A percentile compares a stretch with the other conserved stretches of the same genome.
phyloP scores from a whole-genome alignment of 202 grass and related monocot genomes.

The Saccharum hybrid region DNA sequence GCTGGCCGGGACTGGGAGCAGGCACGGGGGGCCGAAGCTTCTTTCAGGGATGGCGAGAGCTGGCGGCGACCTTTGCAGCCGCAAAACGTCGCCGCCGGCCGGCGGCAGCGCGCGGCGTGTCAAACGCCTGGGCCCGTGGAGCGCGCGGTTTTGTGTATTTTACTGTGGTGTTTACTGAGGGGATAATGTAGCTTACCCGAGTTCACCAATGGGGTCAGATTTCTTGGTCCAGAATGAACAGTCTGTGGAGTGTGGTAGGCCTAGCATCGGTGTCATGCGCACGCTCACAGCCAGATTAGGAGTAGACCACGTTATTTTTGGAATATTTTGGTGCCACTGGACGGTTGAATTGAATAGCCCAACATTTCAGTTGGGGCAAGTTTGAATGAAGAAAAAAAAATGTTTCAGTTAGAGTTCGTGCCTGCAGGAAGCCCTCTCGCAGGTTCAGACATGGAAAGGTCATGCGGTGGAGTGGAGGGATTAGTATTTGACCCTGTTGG shows the following conservation, averaged over 20 bases:
- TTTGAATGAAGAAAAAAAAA: background rate
- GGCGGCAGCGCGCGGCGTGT: no score
- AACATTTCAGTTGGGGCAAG: background rate
- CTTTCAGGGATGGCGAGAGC: constrained; percentile 19
- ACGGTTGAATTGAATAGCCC: background rate
- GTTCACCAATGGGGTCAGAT: background rate
- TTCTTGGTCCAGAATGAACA: constrained; percentile 4
- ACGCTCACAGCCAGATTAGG: background rate
- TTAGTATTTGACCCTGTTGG: background rate
- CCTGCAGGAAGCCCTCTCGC: background rate
- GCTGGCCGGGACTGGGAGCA: background rate
- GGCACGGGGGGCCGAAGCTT: constrained; percentile 2
- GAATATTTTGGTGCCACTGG: background rate
- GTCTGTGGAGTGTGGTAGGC: background rate
- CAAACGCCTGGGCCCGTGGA: no score
- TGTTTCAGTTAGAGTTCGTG: background rate
- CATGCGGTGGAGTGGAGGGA: background rate
- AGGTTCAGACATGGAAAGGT: constrained; percentile 8
- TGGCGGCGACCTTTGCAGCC: constrained; percentile 38
- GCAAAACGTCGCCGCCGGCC: constrained; percentile 19
- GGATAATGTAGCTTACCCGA: constrained; percentile 28
- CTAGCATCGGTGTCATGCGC: constrained; percentile 5
- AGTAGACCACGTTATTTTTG: constrained; percentile 3
- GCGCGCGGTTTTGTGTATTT: background rate
- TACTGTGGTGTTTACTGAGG: background rate